Conservation (phyloP, 73 alveolate species). For the Effrenium voratum region DNA sequence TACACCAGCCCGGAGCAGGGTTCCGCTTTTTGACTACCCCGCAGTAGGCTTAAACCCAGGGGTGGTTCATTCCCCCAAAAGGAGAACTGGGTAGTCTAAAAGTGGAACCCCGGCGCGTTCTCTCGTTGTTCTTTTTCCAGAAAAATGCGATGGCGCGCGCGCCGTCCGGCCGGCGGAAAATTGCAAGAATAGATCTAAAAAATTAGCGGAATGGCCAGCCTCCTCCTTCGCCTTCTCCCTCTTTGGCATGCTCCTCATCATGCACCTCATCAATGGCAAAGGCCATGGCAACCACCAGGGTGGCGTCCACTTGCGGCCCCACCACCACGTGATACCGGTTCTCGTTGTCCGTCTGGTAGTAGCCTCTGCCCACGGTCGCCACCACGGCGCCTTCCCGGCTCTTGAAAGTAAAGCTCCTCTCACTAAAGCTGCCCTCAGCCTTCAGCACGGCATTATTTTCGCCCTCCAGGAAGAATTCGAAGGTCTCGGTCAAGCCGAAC, state of each 20-base stretch:
- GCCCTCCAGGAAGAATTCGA: conserved; percentile 87
- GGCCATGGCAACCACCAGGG: conserved; percentile 91
- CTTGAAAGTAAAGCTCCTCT: conserved; percentile 49
- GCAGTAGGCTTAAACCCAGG: no score
- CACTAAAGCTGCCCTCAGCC: conserved; percentile 79
- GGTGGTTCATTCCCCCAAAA: no score
- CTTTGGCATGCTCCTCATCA: conserved; percentile 57
- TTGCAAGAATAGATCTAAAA: no score
- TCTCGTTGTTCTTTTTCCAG: no score
- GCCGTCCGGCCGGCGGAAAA: no score
- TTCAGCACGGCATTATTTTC: not conserved
- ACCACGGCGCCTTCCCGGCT: conserved; percentile 85
- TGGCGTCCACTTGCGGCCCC: conserved; percentile 85
- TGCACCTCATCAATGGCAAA: conserved; percentile 84
- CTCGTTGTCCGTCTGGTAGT: conserved; percentile 79
- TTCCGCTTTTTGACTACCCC: no score
- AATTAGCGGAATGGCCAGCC: conserved; percentile 77
- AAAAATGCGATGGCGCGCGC: no score
- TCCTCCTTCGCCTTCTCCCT: conserved; percentile 44
- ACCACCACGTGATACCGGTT: conserved; percentile 89
- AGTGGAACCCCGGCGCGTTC: no score
- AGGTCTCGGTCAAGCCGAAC: conserved; percentile 80
- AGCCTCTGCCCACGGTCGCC: conserved; percentile 89
- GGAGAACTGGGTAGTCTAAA: no score
- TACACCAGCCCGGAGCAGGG: no score